These are phyloP conservation scores for Plasmopara viticola DNA, from an alignment of 352 stramenopile species.

Conservation along the genomic window DNA sequence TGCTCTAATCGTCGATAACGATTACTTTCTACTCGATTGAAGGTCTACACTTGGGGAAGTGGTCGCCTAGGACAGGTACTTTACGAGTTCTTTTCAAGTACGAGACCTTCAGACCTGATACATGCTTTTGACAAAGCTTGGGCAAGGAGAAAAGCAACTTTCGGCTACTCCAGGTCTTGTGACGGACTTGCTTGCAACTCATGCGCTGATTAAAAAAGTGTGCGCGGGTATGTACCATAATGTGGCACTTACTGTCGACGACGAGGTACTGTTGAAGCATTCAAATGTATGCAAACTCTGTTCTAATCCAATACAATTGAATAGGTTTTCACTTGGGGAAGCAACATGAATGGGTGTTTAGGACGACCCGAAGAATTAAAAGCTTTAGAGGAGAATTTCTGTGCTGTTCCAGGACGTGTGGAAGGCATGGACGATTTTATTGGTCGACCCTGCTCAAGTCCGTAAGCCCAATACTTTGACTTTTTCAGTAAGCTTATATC, in stretches of 20 bases:
- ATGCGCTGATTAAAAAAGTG: conserved; percentile 82
- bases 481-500: background rate
- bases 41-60: conserved; percentile 90
- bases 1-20: background rate
- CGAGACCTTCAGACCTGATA: background rate
- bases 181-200: conserved; percentile 68
- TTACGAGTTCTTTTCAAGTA: background rate
- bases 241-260: conserved; percentile 83
- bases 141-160: conserved; percentile 69
- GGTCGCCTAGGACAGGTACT: conserved; percentile 87
- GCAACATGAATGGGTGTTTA: conserved; percentile 87
- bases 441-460: conserved; percentile 64
- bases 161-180: conserved; percentile 66
- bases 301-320: background rate
- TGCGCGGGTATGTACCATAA: conserved; percentile 90
- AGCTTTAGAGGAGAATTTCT: conserved; percentile 74
- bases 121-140: conserved; percentile 30
- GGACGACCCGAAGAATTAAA: conserved; percentile 65
- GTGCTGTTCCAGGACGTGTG: conserved; percentile 64
- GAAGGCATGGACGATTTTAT: conserved; percentile 70
- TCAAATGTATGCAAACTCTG: background rate
- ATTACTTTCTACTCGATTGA: background rate
- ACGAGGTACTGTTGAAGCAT: conserved; percentile 42
- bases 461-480: conserved; percentile 1
- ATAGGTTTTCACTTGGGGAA: conserved; percentile 91